Evolutionary conservation across 2,329 filamentous ascomycete genomes (phyloP), one percentile per base, ranked within the genome.

Genomic region (Penicillium oxalicum): DNA sequence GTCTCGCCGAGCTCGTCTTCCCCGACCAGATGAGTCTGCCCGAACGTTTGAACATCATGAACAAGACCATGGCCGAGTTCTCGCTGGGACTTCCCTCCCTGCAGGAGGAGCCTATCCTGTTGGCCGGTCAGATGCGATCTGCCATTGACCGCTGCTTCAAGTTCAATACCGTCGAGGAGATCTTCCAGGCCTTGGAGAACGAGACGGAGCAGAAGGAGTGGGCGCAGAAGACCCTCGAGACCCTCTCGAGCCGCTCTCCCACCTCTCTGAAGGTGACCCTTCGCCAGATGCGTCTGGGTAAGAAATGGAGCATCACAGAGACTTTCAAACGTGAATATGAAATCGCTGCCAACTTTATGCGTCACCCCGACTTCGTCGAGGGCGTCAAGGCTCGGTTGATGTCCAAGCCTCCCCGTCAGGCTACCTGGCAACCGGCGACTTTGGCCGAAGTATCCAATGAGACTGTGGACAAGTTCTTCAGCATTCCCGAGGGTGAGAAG

Each of bases 31-130:
- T 87, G 48, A 57, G 69, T 35, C 73, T 86, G 24, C 57, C 76
- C 24, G 74, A 82, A 38, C 84, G 91, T 46, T 76, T 90, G 50
- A 71, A 75, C 39, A 77, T 88, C 58, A 87, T 98, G 71, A 86
- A 93, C 74, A 78, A 80, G 60, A 95, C 93, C 27, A 88, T 98
- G 55, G 87, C 95, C 60, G 94, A 98, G 70, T 98, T 87, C 73
- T 81, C 79, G 57, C 94, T 90, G 1, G 90, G 89, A 35, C 75
- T 98, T 39, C 93, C 93, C 4, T 58, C 67, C 9, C 52, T 66
- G 5, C 59, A 68, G 41, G 78, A 86, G 61, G 78, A 88, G 69
- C 80, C 81, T 18, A 82, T 88, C 28, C 70, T 77, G 13, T 68
- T 95, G 39, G 77, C 76, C 26, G 90, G 89, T 50, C 74, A 81